Base-by-base conservation (phyloP, 805 yeast genomes). In the Scheffersomyces coipomensis region DNA sequence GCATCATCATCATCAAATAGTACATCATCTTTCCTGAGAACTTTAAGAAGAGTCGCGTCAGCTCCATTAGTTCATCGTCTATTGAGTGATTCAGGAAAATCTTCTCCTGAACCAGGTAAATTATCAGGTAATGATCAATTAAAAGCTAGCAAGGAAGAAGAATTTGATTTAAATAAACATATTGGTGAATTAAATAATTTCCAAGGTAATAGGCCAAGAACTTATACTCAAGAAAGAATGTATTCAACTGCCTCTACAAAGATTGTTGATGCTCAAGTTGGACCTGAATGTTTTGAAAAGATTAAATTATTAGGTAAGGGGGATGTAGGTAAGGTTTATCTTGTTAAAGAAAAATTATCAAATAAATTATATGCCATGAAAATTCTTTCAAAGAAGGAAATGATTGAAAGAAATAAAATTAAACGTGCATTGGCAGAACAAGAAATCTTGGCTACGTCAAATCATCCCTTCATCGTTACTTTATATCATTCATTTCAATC, bases 381-480 rank as follows among this genome's bases (percentile, higher is more conserved):
- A 58, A 88, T 93, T 2, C 69, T 91, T 42, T 81, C 79, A 58
- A 93, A 93, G 56, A 81, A 82, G 49, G 99, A 91, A 58, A 93
- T 93, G 97, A 85, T 93, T 47, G 84, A 88, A 59, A 74, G 99
- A 50, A 91, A 93, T 64, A 93, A 93, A 58, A 88, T 91, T 52
- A 91, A 93, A 56, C 75, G 99, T 39, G 97, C 95, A 1, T 67
- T 91, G 45, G 97, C 98, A 0, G 99, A 93, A 59, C 98, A 91
- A 60, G 98, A 91, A 60, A 95, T 93, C 47, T 72, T 93, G 42
- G 95, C 97, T 3, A 87, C 97, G 2, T 84, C 91, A 25, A 89
- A 90, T 58, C 98, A 95, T 62, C 99, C 99, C 0, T 93, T 95
- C 56, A 95, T 93, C 49, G 98, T 93, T 22, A 88, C 99, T 0